Conservation (phyloP, 768 basidiomycete genomes). For the Cystobasidium tubakii region DNA sequence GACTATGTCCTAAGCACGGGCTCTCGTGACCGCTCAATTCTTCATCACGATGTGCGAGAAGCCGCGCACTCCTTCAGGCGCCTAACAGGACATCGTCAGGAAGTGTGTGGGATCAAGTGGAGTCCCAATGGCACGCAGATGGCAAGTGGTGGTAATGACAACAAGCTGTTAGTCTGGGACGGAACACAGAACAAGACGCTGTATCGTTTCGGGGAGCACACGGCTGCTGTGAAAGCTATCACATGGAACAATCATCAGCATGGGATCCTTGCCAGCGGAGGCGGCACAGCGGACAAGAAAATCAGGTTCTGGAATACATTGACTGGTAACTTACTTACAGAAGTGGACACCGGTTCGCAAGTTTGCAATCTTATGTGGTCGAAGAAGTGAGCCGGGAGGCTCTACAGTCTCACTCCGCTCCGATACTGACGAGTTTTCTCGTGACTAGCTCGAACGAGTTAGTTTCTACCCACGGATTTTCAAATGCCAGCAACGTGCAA, state of each 20-base stretch:
- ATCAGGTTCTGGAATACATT: slow-evolving; percentile 94
- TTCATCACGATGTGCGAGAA: slow-evolving; percentile 86
- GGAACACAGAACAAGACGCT: slow-evolving; percentile 61
- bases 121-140: slow-evolving; percentile 60
- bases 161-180: slow-evolving; percentile 98
- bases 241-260: slow-evolving; percentile 96
- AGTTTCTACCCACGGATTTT: slow-evolving; percentile 96
- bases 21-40: slow-evolving; percentile 80
- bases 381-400: slow-evolving; percentile 38
- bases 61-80: slow-evolving; percentile 63
- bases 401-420: no score
- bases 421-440: no score
- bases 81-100: slow-evolving; percentile 60
- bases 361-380: slow-evolving; percentile 94
- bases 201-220: slow-evolving; percentile 94
- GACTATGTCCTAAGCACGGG: slow-evolving; percentile 78
- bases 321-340: slow-evolving; percentile 70
- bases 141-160: slow-evolving; percentile 95
- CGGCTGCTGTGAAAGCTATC: slow-evolving; percentile 93
- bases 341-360: slow-evolving; percentile 93
- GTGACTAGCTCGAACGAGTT: slow-evolving; percentile 91
- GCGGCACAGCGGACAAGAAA: slow-evolving; percentile 97
- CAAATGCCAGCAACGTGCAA: slow-evolving; percentile 73
- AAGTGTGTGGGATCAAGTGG: slow-evolving; percentile 95
- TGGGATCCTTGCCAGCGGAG: slow-evolving; percentile 85